phyloP scores from a whole-genome alignment of 176 grass and related monocot genomes.

The Aegilops speltoides region DNA sequence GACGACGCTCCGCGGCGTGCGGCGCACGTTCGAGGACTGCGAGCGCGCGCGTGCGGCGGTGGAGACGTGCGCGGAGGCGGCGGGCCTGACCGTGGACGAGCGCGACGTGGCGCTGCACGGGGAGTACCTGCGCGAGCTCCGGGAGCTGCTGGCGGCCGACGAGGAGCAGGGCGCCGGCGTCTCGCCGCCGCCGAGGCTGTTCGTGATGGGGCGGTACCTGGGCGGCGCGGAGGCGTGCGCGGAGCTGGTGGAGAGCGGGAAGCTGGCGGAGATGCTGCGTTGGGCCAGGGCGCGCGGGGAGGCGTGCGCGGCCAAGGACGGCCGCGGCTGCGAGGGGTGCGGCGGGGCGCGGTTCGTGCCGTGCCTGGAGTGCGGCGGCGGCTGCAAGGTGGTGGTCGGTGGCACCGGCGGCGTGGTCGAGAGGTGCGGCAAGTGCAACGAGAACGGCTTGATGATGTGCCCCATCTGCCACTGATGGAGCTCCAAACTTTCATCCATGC shows the following conservation, averaged over 20 bases:
- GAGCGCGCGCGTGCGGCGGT: slow-evolving; percentile 61
- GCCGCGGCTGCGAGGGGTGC: slow-evolving; percentile 71
- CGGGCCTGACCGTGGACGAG: slow-evolving; percentile 50
- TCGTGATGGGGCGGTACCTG: slow-evolving; percentile 76
- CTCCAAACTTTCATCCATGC: neutral
- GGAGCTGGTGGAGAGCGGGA: slow-evolving; percentile 55
- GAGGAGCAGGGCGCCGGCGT: slow-evolving; percentile 28
- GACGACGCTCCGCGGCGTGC: slow-evolving; percentile 81
- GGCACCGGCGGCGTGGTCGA: slow-evolving; percentile 26
- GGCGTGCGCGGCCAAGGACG: slow-evolving; percentile 41
- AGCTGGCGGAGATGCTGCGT: slow-evolving; percentile 71
- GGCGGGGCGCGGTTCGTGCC: slow-evolving; percentile 80
- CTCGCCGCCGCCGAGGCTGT: slow-evolving; percentile 58
- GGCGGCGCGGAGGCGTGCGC: slow-evolving; percentile 65
- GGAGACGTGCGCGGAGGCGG: slow-evolving; percentile 58
- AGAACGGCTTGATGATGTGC: slow-evolving; percentile 87
- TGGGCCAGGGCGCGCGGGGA: slow-evolving; percentile 60
- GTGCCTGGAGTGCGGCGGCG: slow-evolving; percentile 81
- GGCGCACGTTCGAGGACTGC: slow-evolving; percentile 96
- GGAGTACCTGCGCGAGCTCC: slow-evolving; percentile 79
- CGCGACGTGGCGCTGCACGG: slow-evolving; percentile 82
- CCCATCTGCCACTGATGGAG: slow-evolving; percentile 73
- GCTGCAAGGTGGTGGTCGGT: slow-evolving; percentile 58
- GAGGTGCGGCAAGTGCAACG: slow-evolving; percentile 80
- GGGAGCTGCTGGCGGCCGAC: slow-evolving; percentile 45